phyloP scores from a whole-genome alignment of 2,329 filamentous ascomycete species.

The Colletotrichum sojae region DNA sequence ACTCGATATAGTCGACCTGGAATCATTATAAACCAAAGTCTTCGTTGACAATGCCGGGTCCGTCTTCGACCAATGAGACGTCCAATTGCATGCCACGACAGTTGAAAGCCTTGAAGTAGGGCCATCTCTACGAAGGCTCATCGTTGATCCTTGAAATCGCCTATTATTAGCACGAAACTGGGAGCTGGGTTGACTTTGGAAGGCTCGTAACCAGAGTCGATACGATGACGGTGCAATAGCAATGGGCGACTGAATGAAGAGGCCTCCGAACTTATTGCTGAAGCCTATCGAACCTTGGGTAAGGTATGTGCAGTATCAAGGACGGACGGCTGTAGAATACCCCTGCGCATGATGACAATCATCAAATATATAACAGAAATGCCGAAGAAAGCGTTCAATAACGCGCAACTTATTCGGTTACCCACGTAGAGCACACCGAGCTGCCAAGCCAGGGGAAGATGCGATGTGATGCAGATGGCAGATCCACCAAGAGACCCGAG shows the following conservation, averaged over 20 bases:
- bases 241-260: slow-evolving; percentile 54
- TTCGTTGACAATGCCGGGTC: slow-evolving; percentile 73
- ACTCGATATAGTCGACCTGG: slow-evolving; percentile 61
- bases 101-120: too few relatives aligned
- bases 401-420: not conserved
- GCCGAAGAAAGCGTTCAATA: too few relatives aligned
- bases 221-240: slow-evolving; percentile 62
- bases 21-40: slow-evolving; percentile 74
- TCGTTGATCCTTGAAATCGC: slow-evolving; percentile 51
- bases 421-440: not conserved
- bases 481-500: not conserved
- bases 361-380: too few relatives aligned
- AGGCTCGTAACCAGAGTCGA: slow-evolving; percentile 56
- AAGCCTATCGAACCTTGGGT: slow-evolving; percentile 1
- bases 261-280: slow-evolving; percentile 46
- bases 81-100: slow-evolving; percentile 60
- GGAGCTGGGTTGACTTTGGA: slow-evolving; percentile 69
- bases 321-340: too few relatives aligned
- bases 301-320: too few relatives aligned
- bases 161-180: slow-evolving; percentile 45
- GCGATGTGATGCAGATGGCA: not conserved
- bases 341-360: too few relatives aligned
- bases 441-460: not conserved
- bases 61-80: slow-evolving; percentile 66
- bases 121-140: slow-evolving; percentile 9